These are phyloP conservation scores for Medicago arabica DNA, from an alignment of 306 rosid genomes.

Conservation along the genomic window DNA sequence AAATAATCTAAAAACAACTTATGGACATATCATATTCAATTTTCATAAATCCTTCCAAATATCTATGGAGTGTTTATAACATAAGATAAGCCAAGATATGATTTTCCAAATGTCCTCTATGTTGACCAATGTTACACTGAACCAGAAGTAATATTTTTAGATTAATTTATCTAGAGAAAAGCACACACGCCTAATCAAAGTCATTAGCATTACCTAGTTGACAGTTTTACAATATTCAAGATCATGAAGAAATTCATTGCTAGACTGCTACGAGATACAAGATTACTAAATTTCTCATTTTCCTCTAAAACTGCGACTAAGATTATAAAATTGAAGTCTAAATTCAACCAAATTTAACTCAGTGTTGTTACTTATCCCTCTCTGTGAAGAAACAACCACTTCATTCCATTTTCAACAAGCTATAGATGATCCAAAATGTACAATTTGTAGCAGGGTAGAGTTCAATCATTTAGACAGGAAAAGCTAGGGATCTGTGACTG, in stretches of 20 bases:
- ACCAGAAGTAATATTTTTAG: slow-evolving; percentile 5
- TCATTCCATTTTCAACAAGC: slow-evolving; percentile 38
- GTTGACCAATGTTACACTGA: slow-evolving; percentile 5
- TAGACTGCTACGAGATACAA: slow-evolving; percentile 31
- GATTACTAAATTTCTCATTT: slow-evolving; percentile 30
- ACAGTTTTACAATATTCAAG: slow-evolving; percentile 27
- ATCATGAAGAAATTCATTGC: slow-evolving; percentile 32
- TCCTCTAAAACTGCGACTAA: slow-evolving; percentile 10
- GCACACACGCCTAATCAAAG: slow-evolving; percentile 12
- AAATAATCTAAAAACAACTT: neutral
- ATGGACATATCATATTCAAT: neutral
- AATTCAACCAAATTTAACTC: slow-evolving; percentile 27
- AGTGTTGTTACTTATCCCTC: slow-evolving; percentile 23
- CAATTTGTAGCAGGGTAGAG: slow-evolving; percentile 39
- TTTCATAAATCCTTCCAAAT: neutral
- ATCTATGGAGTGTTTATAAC: neutral
- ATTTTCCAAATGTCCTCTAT: neutral
- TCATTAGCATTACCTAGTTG: slow-evolving; percentile 14
- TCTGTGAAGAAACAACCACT: slow-evolving; percentile 8
- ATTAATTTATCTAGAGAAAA: neutral
- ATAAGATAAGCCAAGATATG: neutral
- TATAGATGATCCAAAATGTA: slow-evolving; percentile 37
- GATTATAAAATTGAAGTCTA: slow-evolving; percentile 2
- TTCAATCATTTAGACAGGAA: slow-evolving; percentile 39
- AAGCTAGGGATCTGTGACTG: slow-evolving; percentile 39